phyloP scores from a whole-genome alignment of 805 yeast genomes.

The Monosporozyma solicola region DNA sequence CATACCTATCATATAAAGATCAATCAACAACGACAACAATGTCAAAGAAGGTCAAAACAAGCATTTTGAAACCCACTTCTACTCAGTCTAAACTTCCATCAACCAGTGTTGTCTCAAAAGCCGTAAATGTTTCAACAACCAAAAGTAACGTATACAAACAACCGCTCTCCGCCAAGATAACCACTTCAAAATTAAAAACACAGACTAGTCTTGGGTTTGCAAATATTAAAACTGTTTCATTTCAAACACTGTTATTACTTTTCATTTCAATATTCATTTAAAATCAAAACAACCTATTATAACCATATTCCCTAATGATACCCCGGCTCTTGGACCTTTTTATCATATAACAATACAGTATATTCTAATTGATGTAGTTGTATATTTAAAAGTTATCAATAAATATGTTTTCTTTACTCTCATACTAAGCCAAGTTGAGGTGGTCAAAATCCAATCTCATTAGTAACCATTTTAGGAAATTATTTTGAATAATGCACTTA shows the following conservation, averaged over 20 bases:
- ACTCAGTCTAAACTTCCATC: neutral
- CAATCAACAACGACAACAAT: neutral
- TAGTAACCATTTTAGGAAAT: slow-evolving; percentile 1
- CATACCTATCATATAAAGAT: neutral
- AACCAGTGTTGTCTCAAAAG: neutral
- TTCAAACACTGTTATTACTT: neutral
- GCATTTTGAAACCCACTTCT: neutral
- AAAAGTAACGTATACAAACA: neutral
- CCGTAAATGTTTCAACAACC: neutral
- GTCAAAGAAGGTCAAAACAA: neutral
- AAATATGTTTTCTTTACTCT: neutral
- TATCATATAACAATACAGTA: neutral
- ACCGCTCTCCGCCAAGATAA: neutral
- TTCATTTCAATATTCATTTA: neutral
- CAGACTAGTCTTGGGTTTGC: neutral
- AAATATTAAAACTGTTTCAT: neutral
- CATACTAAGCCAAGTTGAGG: neutral
- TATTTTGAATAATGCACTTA: neutral
- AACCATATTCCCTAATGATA: neutral
- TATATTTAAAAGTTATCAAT: neutral
- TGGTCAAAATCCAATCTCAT: neutral
- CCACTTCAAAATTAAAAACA: neutral
- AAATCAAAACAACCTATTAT: neutral
- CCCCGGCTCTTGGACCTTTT: neutral
- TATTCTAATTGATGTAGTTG: neutral